Conservation (phyloP, 2,329 filamentous ascomycete genomes). For the Diaporthe citrichinensis region DNA sequence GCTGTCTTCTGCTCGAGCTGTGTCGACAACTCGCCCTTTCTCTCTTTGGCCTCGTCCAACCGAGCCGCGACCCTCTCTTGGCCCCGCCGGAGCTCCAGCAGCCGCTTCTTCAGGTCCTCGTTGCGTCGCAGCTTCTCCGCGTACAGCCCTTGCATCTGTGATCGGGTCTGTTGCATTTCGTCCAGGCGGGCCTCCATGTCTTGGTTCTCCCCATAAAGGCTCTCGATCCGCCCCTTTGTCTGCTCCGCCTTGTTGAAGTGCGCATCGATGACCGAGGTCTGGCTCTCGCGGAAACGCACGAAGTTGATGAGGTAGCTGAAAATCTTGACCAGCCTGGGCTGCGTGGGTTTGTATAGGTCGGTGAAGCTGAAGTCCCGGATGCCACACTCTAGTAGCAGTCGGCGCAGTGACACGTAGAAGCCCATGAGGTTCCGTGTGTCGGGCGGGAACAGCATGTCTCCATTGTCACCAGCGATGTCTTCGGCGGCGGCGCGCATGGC, state of each 20-base stretch:
- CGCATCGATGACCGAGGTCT: constrained; percentile 90
- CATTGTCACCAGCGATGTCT: constrained; percentile 85
- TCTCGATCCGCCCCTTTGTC: constrained; percentile 89
- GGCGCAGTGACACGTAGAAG: constrained; percentile 88
- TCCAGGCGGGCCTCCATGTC: constrained; percentile 85
- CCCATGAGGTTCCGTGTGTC: constrained; percentile 97
- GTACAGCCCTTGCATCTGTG: constrained; percentile 84
- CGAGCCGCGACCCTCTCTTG: constrained; percentile 88
- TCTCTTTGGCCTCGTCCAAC: constrained; percentile 85
- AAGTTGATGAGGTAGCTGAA: constrained; percentile 99
- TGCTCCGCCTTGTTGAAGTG: constrained; percentile 93
- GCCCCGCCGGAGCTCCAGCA: constrained; percentile 84
- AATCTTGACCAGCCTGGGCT: constrained; percentile 91
- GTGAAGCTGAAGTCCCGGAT: constrained; percentile 94
- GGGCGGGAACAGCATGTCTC: constrained; percentile 82
- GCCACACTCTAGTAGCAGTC: constrained; percentile 87
- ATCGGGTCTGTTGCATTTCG: constrained; percentile 84
- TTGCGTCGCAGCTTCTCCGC: constrained; percentile 89
- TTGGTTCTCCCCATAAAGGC: constrained; percentile 87
- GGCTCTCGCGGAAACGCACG: constrained; percentile 94
- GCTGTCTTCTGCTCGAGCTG: constrained; percentile 80
- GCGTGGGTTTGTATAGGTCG: constrained; percentile 91
- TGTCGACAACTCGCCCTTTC: constrained; percentile 82
- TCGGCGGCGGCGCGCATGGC: constrained; percentile 94
- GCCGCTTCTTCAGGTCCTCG: constrained; percentile 85